These are phyloP conservation scores for Linanthus parryae DNA, from an alignment of 148 eudicot genomes.

Conservation along the genomic window DNA sequence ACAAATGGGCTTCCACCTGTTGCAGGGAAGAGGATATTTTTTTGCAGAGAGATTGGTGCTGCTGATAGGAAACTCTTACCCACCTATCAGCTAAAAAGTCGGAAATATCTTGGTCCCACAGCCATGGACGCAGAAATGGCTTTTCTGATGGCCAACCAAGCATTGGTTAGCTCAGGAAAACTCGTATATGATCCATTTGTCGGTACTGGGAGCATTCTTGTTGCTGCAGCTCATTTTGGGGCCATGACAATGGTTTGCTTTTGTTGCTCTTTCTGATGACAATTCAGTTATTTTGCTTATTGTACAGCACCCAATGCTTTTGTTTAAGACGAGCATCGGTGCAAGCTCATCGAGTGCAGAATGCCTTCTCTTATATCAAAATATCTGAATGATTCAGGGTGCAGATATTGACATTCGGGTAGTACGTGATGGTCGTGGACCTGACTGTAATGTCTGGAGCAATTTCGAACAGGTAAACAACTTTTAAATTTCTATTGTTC, in stretches of 20 bases:
- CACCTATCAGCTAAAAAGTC: slow-evolving; percentile 89
- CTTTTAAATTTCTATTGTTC: neutral
- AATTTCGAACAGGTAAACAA: slow-evolving; percentile 83
- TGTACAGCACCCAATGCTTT: neutral
- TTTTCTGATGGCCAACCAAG: slow-evolving; percentile 97
- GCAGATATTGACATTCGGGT: slow-evolving; percentile 99
- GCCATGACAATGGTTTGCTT: slow-evolving; percentile 97
- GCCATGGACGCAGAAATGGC: slow-evolving; percentile 99
- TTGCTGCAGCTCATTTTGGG: slow-evolving; percentile 93
- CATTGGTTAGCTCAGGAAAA: slow-evolving; percentile 78
- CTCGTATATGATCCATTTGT: slow-evolving; percentile 96
- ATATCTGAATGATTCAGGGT: slow-evolving; percentile 68
- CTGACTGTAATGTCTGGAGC: slow-evolving; percentile 91
- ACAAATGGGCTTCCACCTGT: slow-evolving; percentile 91
- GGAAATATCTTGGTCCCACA: slow-evolving; percentile 91
- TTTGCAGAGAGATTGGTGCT: slow-evolving; percentile 87
- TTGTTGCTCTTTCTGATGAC: neutral
- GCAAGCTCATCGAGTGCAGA: neutral
- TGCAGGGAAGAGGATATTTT: slow-evolving; percentile 64
- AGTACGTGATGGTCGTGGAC: slow-evolving; percentile 98
- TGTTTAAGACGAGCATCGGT: neutral
- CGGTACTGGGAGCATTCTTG: slow-evolving; percentile 92
- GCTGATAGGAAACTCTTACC: slow-evolving; percentile 89
- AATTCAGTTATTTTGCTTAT: too few species aligned
- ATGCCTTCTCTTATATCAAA: slow-evolving; percentile 9